Evolutionary conservation across 2,329 filamentous ascomycete genomes (phyloP), one percentile per base, ranked within the genome.

Genomic region (Arthroderma uncinatum): DNA sequence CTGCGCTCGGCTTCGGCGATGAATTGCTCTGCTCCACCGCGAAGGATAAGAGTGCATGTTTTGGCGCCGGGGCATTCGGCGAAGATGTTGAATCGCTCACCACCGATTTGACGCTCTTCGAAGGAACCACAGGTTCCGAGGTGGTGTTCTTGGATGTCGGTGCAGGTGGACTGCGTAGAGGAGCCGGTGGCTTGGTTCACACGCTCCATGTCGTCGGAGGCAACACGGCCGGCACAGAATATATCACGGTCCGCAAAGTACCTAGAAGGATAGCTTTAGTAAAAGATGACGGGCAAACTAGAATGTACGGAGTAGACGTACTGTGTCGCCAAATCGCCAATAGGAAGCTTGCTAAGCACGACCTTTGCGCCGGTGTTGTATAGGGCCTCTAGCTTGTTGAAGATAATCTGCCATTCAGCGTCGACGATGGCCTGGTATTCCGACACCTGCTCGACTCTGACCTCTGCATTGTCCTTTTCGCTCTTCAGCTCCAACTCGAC

Each of bases 341-440:
- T 97, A 40, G 93, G 93, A 61, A 97, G 80, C 77, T 96, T 97
- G 76, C 89, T 95, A 58, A 98, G 84, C 42, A 98, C 90, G 54
- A 98, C 90, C 82, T 96, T 95, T 63, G 93, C 93, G 56, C 93
- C 93, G 4, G 92, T 96, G 75, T 92, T 85, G 80, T 92, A 82
- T 56, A 95, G 77, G 53, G 92, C 89, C 77, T 98, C 93, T 71
- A 98, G 87, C 81, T 98, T 98, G 79, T 96, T 92, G 83, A 86
- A 97, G 73, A 98, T 98, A 70, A 98, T 98, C 75, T 96, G 90
- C 93, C 93, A 98, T 75, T 98, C 93, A 30, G 93, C 93, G 69
- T 98, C 93, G 70, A 98, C 93, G 65, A 98, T 96, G 62, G 93
- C 93, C 77, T 98, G 93, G 78, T 98, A 98, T 76, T 98, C 93